Base-by-base conservation (phyloP, 768 basidiomycete genomes). In the Trametes cubensis region DNA sequence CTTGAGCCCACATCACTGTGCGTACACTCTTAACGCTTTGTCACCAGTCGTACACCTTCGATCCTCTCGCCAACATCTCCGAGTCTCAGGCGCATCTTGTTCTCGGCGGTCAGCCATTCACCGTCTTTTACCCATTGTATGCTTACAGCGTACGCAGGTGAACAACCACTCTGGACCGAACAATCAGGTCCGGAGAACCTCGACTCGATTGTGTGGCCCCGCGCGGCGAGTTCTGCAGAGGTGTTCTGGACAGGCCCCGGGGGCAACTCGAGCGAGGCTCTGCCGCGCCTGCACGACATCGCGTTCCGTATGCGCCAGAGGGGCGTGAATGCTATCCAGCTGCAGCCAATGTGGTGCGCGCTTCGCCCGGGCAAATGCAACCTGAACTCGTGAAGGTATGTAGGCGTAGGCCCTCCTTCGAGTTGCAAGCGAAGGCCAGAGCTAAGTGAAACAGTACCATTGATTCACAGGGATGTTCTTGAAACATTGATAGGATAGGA, bases 261-360 rank as follows among this genome's bases (percentile, higher is more conserved):
- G 40, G 64, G 40, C 47, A 63, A 72, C 48, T 64, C 67, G 10
- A 73, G 55, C 2, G 71, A 78, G n/a, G 89, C 88, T 4, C 73
- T 89, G 8, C 81, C 85, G 30, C 81, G 90, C 2, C 73, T 93
- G 62, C 86, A 91, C 67, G 88, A 89, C 61, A 52, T 88, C 21
- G 74, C 80, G 14, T 87, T 81, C 72, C 75, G 88, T 34, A 80
- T 90, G 76, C 81, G 83, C 5, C 79, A 83, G 68, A 75, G 87
- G 21, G 88, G 89, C 6, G 75, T 90, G 5, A 71, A 75, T 8
- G 85, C 88, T 6, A 83, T 83, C 55, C 72, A 83, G 2, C 75
- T 91, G 5, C 88, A 90, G 72, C 89, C 90, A 0, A 71, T 83
- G 51, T 91, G 86, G 85, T 91, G 89, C 75, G 88, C 86, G 5